These are phyloP conservation scores for Coprinopsis cinerea DNA, from an alignment of 768 basidiomycete genomes.

Conservation along the genomic window DNA sequence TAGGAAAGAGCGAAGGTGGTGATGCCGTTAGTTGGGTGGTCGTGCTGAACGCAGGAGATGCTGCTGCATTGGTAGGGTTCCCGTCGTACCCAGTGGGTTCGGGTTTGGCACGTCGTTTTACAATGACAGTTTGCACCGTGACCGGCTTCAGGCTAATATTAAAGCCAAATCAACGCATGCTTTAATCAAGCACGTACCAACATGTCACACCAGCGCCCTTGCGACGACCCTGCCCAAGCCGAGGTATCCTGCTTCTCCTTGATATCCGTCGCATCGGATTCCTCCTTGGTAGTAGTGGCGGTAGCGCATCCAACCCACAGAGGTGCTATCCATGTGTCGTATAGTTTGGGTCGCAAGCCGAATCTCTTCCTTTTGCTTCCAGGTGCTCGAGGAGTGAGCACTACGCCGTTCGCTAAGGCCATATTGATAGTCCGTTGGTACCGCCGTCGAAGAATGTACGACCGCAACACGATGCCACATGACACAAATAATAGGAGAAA, in stretches of 20 bases:
- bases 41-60: conserved; percentile 7
- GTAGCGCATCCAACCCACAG: conserved; percentile 37
- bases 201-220: conserved; percentile 11
- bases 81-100: conserved; percentile 14
- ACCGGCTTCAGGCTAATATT: conserved; percentile 27
- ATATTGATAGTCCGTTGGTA: conserved; percentile 48
- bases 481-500: conserved; percentile 63
- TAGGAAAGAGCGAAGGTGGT: background rate
- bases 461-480: conserved; percentile 56
- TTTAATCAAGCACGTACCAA: conserved; percentile 5
- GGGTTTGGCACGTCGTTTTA: conserved; percentile 27
- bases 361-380: conserved; percentile 36
- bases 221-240: background rate
- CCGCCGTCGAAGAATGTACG: conserved; percentile 53
- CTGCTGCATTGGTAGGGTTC: conserved; percentile 13
- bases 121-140: conserved; percentile 31
- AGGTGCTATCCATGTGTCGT: conserved; percentile 37
- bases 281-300: background rate
- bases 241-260: background rate
- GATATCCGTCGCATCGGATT: background rate
- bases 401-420: conserved; percentile 45
- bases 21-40: background rate
- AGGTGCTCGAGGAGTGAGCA: conserved; percentile 35
- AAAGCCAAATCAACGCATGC: conserved; percentile 13
- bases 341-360: conserved; percentile 45